phyloP scores from a whole-genome alignment of 2,329 filamentous ascomycete species.

The Blumeriella jaapii region DNA sequence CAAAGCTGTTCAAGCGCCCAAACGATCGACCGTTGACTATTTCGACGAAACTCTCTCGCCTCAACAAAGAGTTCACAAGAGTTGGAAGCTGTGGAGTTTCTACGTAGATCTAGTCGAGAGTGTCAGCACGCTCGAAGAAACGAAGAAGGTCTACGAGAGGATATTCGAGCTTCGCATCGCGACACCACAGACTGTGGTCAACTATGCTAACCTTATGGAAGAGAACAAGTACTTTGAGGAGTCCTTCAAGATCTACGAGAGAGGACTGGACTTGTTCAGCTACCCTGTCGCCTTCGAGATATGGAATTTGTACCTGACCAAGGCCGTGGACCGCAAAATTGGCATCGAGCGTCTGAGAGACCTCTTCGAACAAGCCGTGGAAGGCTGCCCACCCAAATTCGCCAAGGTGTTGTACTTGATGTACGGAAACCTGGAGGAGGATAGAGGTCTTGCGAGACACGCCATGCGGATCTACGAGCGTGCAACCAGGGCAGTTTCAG shows the following conservation, averaged over 20 bases:
- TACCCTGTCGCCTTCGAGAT: slow-evolving; percentile 97
- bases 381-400: slow-evolving; percentile 89
- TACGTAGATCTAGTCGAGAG: slow-evolving; percentile 97
- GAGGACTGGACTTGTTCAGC: slow-evolving; percentile 93
- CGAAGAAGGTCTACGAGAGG: slow-evolving; percentile 85
- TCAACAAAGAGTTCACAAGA: slow-evolving; percentile 95
- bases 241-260: slow-evolving; percentile 94
- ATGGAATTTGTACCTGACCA: slow-evolving; percentile 96
- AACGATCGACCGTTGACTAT: slow-evolving; percentile 96
- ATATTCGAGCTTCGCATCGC: slow-evolving; percentile 98
- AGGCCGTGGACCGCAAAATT: slow-evolving; percentile 92
- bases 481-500: slow-evolving; percentile 84
- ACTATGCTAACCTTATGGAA: slow-evolving; percentile 91
- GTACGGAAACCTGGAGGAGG: slow-evolving; percentile 96
- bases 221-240: slow-evolving; percentile 95
- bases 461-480: slow-evolving; percentile 99
- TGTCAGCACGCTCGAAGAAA: slow-evolving; percentile 82
- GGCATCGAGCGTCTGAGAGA: slow-evolving; percentile 89
- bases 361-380: slow-evolving; percentile 92
- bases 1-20: slow-evolving; percentile 93
- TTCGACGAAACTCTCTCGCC: slow-evolving; percentile 91
- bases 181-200: slow-evolving; percentile 95
- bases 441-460: slow-evolving; percentile 83
- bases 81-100: slow-evolving; percentile 99
- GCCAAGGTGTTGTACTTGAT: slow-evolving; percentile 94